Percentiles rank a stretch among this genome's conserved stretches.
These are phyloP conservation scores for Podila epicladia DNA, from an alignment of 192 early-diverging fungal species.

Conservation along the genomic window DNA sequence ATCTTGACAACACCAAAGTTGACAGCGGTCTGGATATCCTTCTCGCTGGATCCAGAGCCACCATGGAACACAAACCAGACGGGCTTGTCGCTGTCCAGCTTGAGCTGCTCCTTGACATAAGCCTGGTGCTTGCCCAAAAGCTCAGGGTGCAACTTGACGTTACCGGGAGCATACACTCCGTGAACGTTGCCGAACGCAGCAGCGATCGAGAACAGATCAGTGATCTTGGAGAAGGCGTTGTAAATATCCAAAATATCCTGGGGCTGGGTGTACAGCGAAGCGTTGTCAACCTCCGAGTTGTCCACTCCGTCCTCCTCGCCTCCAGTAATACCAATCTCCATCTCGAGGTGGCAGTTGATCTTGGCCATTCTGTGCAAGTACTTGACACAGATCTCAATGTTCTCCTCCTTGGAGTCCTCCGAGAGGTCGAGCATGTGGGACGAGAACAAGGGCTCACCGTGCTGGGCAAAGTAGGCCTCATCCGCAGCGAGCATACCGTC, in stretches of 20 bases:
- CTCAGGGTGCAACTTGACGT: slow-evolving; percentile 91
- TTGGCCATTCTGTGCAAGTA: slow-evolving; percentile 92
- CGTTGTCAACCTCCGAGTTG: slow-evolving; percentile 91
- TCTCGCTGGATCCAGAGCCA: slow-evolving; percentile 83
- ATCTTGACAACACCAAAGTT: slow-evolving; percentile 92
- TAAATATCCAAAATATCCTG: slow-evolving; percentile 96
- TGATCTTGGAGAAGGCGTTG: slow-evolving; percentile 83
- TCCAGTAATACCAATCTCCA: slow-evolving; percentile 98
- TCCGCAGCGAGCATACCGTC: slow-evolving; percentile 95
- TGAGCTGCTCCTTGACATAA: slow-evolving; percentile 75
- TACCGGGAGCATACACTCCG: slow-evolving; percentile 94
- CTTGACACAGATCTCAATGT: slow-evolving; percentile 87
- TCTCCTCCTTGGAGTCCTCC: slow-evolving; percentile 92
- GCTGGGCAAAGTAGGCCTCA: slow-evolving; percentile 89
- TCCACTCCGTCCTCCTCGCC: slow-evolving; percentile 98
- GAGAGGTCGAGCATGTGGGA: slow-evolving; percentile 97
- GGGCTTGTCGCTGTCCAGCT: slow-evolving; percentile 68
- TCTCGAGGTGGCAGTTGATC: slow-evolving; percentile 89
- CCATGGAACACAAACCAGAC: slow-evolving; percentile 97
- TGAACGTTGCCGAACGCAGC: slow-evolving; percentile 95
- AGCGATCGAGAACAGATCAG: slow-evolving; percentile 92
- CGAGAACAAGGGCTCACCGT: slow-evolving; percentile 94
- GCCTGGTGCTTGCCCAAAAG: slow-evolving; percentile 90
- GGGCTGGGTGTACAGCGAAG: slow-evolving; percentile 91
- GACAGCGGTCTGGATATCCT: slow-evolving; percentile 85